These are phyloP conservation scores for Grigorovia transvaalensis DNA, from an alignment of 805 yeast genomes.

Conservation along the genomic window DNA sequence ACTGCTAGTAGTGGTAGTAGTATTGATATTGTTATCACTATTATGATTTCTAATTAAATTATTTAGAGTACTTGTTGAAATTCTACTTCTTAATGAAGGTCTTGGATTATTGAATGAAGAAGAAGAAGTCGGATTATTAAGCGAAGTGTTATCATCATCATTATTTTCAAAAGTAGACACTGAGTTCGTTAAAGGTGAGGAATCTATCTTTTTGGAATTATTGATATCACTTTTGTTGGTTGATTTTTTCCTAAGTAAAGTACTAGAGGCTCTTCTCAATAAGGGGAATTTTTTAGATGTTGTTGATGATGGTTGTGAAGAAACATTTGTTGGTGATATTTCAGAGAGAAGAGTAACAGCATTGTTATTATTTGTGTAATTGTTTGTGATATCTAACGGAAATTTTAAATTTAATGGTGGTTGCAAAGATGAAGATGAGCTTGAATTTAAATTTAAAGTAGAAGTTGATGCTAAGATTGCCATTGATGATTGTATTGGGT, in stretches of 20 bases:
- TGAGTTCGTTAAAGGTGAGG: neutral
- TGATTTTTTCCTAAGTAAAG: conserved; percentile 22
- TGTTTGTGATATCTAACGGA: neutral
- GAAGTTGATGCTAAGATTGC: neutral
- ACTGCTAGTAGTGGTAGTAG: neutral
- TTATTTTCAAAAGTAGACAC: neutral
- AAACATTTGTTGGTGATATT: neutral
- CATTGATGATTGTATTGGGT: neutral
- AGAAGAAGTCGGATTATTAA: neutral
- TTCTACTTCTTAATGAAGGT: neutral
- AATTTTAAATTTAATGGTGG: neutral
- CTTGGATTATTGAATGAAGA: neutral
- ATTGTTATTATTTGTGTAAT: neutral
- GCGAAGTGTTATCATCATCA: neutral
- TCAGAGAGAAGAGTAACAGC: neutral
- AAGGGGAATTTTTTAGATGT: conserved; percentile 16
- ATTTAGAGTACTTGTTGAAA: neutral
- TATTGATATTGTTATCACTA: neutral
- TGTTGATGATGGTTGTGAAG: neutral
- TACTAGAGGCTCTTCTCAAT: conserved; percentile 26
- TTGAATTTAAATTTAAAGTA: neutral
- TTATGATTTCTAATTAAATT: neutral
- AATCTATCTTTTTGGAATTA: neutral
- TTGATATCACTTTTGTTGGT: conserved; percentile 1
- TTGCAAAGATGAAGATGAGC: neutral